Evolutionary conservation across 345 rosid species (phyloP).

Genomic region (Arabidopsis thaliana): TAIR10.1 NC_003070.9:28046501-28047000

Average conservation of each 20-base stretch:
- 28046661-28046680: slow-evolving; percentile 5
- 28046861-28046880: slow-evolving; percentile 4
- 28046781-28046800: slow-evolving; percentile 4
- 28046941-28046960: slow-evolving; percentile 9
- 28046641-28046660: slow-evolving; percentile 29
- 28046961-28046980: slow-evolving; percentile 10
- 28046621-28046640: slow-evolving; percentile 32
- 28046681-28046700: too few relatives aligned
- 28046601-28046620: slow-evolving; percentile 34
- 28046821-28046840: slow-evolving; percentile 33
- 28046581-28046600: slow-evolving; percentile 27
- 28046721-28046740: slow-evolving; percentile 13
- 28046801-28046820: slow-evolving; percentile 13
- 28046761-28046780: slow-evolving; percentile 49
- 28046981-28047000: slow-evolving; percentile 13
- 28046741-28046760: slow-evolving; percentile 41
- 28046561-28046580: slow-evolving; percentile 32
- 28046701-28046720: background rate
- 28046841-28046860: slow-evolving; percentile 10
- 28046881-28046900: slow-evolving; percentile 40
- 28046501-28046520: slow-evolving; percentile 48
- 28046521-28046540: slow-evolving; percentile 47
- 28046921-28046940: slow-evolving; percentile 1
- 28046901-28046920: slow-evolving; percentile 22
- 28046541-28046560: slow-evolving; percentile 34